Percentiles rank a stretch among this genome's conserved stretches.
Evolutionary conservation across 768 basidiomycete genomes (phyloP).

Genomic region (Tricholoma saponaceum): DNA sequence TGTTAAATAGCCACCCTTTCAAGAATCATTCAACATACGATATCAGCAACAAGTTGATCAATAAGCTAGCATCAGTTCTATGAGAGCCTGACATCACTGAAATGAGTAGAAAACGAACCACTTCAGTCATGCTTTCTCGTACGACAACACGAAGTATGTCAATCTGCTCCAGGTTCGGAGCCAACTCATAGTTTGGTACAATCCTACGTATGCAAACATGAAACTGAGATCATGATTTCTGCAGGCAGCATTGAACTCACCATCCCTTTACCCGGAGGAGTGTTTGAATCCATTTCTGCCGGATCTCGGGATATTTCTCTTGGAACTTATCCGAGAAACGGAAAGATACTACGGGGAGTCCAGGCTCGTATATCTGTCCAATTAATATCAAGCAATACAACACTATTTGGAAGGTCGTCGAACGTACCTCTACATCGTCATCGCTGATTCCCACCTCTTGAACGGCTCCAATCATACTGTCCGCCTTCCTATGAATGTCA

Average conservation of each 20-base stretch:
- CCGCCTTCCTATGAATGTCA: conserved; percentile 45
- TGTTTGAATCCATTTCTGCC: conserved; percentile 60
- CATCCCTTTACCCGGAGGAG: conserved; percentile 49
- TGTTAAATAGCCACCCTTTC: not conserved
- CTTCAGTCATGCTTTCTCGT: conserved; percentile 54
- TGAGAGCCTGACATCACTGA: conserved; percentile 48
- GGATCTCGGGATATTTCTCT: conserved; percentile 48
- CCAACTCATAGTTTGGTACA: conserved; percentile 47
- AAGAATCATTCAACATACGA: conserved; percentile 40
- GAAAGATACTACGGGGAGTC: conserved; percentile 67
- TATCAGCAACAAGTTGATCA: conserved; percentile 62
- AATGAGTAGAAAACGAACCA: conserved; percentile 31
- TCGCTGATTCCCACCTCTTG: conserved; percentile 40
- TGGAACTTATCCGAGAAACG: conserved; percentile 56
- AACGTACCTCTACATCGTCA: conserved; percentile 51
- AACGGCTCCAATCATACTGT: conserved; percentile 24
- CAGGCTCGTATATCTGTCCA: conserved; percentile 45
- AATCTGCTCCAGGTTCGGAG: conserved; percentile 48
- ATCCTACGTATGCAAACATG: conserved; percentile 29
- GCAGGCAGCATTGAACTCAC: conserved; percentile 35
- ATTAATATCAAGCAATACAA: conserved; percentile 12
- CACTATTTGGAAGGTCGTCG: conserved; percentile 1
- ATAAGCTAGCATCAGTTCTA: conserved; percentile 40
- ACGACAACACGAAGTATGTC: conserved; percentile 67
- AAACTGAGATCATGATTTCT: not conserved